Evolutionary conservation across 345 rosid genomes (phyloP).

Genomic region (Aethionema arabicum): DNA sequence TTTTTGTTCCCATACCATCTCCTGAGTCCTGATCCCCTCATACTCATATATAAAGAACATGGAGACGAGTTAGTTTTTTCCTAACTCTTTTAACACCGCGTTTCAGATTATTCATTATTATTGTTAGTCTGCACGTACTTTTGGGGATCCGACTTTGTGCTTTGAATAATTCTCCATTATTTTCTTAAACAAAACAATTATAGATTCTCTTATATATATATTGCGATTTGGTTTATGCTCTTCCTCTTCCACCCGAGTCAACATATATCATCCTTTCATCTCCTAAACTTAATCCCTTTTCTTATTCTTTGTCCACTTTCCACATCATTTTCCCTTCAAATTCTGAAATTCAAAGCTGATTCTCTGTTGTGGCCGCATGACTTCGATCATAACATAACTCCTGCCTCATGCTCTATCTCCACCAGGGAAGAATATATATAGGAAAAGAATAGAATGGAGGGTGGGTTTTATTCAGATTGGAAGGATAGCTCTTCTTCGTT

Average conservation of each 20-base stretch:
- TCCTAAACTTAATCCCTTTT: slow-evolving; percentile 16
- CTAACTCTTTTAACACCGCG: slow-evolving; percentile 15
- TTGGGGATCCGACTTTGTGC: slow-evolving; percentile 9
- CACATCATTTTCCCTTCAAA: slow-evolving; percentile 29
- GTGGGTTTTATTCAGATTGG: slow-evolving; percentile 49
- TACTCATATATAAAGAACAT: slow-evolving; percentile 26
- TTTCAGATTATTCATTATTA: slow-evolving; percentile 7
- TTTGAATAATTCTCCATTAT: slow-evolving; percentile 34
- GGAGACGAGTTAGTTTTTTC: slow-evolving; percentile 33
- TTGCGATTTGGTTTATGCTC: slow-evolving; percentile 34
- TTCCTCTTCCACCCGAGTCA: slow-evolving; percentile 39
- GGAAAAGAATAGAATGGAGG: slow-evolving; percentile 54
- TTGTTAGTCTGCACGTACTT: slow-evolving; percentile 38
- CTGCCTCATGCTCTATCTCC: not conserved
- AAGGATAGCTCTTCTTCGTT: slow-evolving; percentile 38
- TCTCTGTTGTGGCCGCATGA: slow-evolving; percentile 38
- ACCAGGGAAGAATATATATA: slow-evolving; percentile 13
- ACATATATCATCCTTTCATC: slow-evolving; percentile 38
- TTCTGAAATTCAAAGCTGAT: slow-evolving; percentile 32
- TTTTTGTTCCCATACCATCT: no score
- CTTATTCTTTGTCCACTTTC: not conserved
- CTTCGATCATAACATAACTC: slow-evolving; percentile 32
- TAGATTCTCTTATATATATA: slow-evolving; percentile 24
- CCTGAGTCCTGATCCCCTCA: not conserved
- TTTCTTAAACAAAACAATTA: not conserved